phyloP scores from a whole-genome alignment of 2,329 filamentous ascomycete genomes.

The Alternaria incomplexa region DNA sequence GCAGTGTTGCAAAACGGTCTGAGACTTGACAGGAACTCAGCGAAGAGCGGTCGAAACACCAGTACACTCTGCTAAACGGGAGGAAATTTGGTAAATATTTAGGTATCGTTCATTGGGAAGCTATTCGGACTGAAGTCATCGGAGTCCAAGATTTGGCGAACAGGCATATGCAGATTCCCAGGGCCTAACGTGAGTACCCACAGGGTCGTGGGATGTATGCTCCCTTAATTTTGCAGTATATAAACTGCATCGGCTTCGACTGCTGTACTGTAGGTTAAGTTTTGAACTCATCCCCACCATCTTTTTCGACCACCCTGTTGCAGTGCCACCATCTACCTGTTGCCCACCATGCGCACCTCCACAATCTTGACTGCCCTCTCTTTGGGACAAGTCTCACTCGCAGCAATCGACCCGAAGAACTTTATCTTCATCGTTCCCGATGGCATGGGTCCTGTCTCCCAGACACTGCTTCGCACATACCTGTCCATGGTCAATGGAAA shows the following conservation, averaged over 20 bases:
- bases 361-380: not conserved
- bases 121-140: not conserved
- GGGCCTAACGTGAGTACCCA: not conserved
- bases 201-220: not conserved
- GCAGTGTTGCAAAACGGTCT: not conserved
- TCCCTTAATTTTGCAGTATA: not conserved
- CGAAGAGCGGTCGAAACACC: not conserved
- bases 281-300: not conserved
- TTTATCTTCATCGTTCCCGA: conserved; percentile 36
- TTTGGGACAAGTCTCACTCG: not conserved
- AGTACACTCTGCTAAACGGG: not conserved
- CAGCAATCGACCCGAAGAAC: conserved; percentile 13
- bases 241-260: not conserved
- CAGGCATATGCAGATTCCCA: not conserved
- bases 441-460: conserved; percentile 31
- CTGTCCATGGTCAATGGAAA: conserved; percentile 25
- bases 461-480: conserved; percentile 31
- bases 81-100: not conserved
- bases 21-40: not conserved
- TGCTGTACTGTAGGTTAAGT: not conserved
- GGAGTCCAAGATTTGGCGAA: not conserved
- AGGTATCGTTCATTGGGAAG: not conserved
- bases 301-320: not conserved
- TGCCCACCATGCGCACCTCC: not conserved
- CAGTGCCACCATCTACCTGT: not conserved